Evolutionary conservation across 1,139 yeast species (phyloP).

Genomic region (Kodamaea anthophila): DNA sequence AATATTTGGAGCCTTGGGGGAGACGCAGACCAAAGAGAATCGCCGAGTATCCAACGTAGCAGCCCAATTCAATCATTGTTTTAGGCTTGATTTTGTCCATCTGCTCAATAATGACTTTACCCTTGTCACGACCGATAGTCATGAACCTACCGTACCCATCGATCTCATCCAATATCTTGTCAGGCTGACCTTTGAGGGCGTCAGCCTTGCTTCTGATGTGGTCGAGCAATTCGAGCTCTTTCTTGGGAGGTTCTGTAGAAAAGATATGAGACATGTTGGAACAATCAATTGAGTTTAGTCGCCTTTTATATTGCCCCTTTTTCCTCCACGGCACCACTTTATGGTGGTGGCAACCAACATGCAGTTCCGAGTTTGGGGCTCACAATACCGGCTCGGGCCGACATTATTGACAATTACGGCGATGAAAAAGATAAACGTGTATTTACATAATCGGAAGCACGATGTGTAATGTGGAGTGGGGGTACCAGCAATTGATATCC

Average conservation of each 20-base stretch:
- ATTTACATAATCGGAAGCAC: no score
- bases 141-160: slow-evolving; percentile 23
- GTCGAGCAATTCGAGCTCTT: slow-evolving; percentile 19
- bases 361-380: no score
- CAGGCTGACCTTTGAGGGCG: slow-evolving; percentile 22
- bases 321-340: no score
- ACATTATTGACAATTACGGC: no score
- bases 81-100: slow-evolving; percentile 24
- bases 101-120: slow-evolving; percentile 21
- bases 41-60: slow-evolving; percentile 41
- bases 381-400: no score
- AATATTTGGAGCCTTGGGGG: slow-evolving; percentile 24
- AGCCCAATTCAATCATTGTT: slow-evolving; percentile 37
- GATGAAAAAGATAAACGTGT: no score
- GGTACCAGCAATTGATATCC: no score
- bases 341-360: no score
- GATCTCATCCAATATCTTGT: slow-evolving; percentile 24
- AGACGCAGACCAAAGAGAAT: slow-evolving; percentile 28
- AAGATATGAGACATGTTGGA: background rate
- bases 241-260: slow-evolving; percentile 7
- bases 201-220: slow-evolving; percentile 17
- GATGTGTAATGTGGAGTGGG: no score
- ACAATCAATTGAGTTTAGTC: no score
- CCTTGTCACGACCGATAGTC: slow-evolving; percentile 32
- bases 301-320: no score